phyloP scores from a whole-genome alignment of 169 alveolate genomes.

The Eimeria falciformis region DNA sequence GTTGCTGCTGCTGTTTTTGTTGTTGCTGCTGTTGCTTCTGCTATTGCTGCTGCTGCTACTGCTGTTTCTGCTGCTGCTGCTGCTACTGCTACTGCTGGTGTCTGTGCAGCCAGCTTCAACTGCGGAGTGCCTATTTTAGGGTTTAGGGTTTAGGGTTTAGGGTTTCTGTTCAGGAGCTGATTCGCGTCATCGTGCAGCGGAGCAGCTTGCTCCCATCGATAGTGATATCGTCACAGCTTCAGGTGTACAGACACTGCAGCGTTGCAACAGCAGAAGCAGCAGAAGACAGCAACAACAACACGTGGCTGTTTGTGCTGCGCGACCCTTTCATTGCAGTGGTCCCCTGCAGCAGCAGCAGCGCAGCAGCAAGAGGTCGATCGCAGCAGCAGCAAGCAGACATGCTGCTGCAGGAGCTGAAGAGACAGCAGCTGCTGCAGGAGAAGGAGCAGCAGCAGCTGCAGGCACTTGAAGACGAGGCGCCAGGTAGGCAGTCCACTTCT shows the following conservation, averaged over 20 bases:
- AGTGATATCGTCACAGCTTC: not conserved
- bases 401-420: not conserved
- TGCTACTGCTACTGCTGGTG: not conserved
- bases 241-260: constrained; percentile 16
- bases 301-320: constrained; percentile 52
- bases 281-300: constrained; percentile 1
- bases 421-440: constrained; percentile 22
- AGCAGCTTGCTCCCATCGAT: constrained; percentile 30
- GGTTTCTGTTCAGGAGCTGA: constrained; percentile 28
- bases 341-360: constrained; percentile 35
- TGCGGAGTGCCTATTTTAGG: not conserved
- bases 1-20: constrained; percentile 33
- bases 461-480: not conserved
- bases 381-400: constrained; percentile 33
- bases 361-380: not conserved
- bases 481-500: not conserved
- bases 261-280: constrained; percentile 7
- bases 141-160: constrained; percentile 33
- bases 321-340: constrained; percentile 13
- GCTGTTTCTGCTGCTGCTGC: constrained; percentile 21
- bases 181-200: constrained; percentile 46
- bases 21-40: constrained; percentile 42
- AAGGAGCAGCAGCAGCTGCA: constrained; percentile 37
- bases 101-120: not conserved
- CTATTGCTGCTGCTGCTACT: constrained; percentile 16